Evolutionary conservation across 257 asterid species (phyloP).

Genomic region (Capsicum baccatum): DNA sequence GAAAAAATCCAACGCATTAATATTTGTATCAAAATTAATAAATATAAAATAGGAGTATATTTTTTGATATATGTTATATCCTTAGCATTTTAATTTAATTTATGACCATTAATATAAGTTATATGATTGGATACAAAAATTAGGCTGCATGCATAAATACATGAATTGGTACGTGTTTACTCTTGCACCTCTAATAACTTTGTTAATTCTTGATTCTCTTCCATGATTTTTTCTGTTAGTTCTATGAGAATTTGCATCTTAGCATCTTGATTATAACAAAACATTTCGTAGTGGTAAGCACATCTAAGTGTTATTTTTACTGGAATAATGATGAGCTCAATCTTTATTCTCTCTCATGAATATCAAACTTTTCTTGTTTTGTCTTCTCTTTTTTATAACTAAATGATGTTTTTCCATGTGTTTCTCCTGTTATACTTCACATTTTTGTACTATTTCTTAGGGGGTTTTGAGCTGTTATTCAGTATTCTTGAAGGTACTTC

Average conservation of each 20-base stretch:
- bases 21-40: not conserved
- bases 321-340: not conserved
- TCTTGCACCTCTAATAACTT: not conserved
- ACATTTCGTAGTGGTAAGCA: slow-evolving; percentile 5
- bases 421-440: slow-evolving; percentile 39
- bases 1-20: not conserved
- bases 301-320: not conserved
- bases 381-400: slow-evolving; percentile 26
- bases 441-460: slow-evolving; percentile 34
- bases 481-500: slow-evolving; percentile 36
- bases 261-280: not conserved
- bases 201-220: not conserved
- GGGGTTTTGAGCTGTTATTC: not conserved
- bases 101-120: not conserved
- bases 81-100: not conserved
- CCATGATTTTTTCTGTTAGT: not conserved
- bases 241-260: not conserved
- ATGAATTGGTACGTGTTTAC: not conserved
- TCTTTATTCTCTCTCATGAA: slow-evolving; percentile 29
- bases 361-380: slow-evolving; percentile 21
- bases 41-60: not conserved
- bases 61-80: not conserved
- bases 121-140: not conserved
- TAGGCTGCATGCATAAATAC: not conserved
- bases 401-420: slow-evolving; percentile 43